phyloP scores from a whole-genome alignment of 1,139 yeast genomes.

The Blastobotrys petasosporus region DNA sequence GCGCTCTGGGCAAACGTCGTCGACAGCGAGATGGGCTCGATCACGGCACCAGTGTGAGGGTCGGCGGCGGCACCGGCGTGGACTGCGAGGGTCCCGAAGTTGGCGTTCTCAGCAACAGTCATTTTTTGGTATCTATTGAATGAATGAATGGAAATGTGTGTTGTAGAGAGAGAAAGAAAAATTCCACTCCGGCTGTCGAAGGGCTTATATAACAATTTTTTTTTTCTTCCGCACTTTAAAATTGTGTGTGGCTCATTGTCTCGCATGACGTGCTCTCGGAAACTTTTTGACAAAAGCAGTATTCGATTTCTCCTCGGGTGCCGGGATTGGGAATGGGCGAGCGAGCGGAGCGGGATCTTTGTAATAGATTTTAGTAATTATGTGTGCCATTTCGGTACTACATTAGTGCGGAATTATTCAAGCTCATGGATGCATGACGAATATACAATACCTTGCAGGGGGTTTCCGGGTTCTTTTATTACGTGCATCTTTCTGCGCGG shows the following conservation, averaged over 20 bases:
- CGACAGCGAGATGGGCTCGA: slow-evolving; percentile 75
- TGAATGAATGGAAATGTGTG: not conserved
- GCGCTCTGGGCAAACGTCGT: slow-evolving; percentile 80
- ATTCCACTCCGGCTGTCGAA: not conserved
- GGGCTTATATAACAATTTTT: not conserved
- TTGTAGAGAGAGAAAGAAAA: not conserved
- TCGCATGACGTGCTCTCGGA: slow-evolving; percentile 6
- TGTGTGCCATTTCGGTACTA: no score
- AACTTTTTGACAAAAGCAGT: no score
- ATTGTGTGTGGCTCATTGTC: not conserved
- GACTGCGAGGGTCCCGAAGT: slow-evolving; percentile 74
- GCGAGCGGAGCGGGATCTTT: no score
- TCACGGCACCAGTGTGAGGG: slow-evolving; percentile 77
- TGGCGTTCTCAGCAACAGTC: not conserved
- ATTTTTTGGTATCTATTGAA: not conserved
- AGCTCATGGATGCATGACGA: no score
- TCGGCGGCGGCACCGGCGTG: slow-evolving; percentile 80
- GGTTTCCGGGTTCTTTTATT: no score
- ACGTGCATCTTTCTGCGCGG: no score
- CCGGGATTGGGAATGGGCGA: no score
- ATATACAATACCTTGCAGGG: no score
- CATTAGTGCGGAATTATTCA: no score
- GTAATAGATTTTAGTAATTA: no score
- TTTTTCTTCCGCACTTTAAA: not conserved
- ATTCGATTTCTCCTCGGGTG: no score